Evolutionary conservation across 345 rosid genomes (phyloP).

Genomic region (Hibiscus trionum): DNA sequence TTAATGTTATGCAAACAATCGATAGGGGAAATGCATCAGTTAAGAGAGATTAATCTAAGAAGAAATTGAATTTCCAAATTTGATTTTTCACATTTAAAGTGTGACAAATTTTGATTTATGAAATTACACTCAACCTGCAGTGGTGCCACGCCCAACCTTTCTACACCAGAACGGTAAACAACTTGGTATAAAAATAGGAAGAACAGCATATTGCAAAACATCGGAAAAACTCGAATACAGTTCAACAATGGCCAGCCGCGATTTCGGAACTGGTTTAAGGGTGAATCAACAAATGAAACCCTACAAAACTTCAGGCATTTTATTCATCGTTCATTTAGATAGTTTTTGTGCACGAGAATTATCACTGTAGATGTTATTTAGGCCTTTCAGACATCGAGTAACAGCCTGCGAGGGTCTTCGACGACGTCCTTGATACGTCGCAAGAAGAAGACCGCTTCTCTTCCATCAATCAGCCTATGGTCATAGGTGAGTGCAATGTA

Average conservation of each 20-base stretch:
- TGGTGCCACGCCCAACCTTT: neutral
- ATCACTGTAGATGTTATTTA: neutral
- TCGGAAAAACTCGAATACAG: neutral
- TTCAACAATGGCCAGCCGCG: slow-evolving; percentile 28
- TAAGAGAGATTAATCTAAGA: too few species aligned
- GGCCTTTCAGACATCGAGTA: slow-evolving; percentile 55
- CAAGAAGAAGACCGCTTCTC: slow-evolving; percentile 87
- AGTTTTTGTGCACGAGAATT: neutral
- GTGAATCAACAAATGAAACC: slow-evolving; percentile 15
- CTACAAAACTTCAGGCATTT: slow-evolving; percentile 25
- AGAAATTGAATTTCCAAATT: neutral
- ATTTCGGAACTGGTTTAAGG: slow-evolving; percentile 9
- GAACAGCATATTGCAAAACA: neutral
- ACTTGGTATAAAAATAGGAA: neutral
- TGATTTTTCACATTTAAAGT: neutral
- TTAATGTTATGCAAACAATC: too few species aligned
- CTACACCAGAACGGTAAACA: neutral
- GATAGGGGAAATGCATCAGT: too few species aligned
- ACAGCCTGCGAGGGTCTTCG: slow-evolving; percentile 81
- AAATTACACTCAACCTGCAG: neutral
- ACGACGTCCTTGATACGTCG: slow-evolving; percentile 85
- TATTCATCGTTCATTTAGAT: slow-evolving; percentile 9
- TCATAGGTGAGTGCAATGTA: slow-evolving; percentile 79
- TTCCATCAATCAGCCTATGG: slow-evolving; percentile 82
- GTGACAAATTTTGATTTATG: neutral